These are phyloP conservation scores for Trypanosoma mega DNA, from an alignment of 208 protist species.

Conservation along the genomic window DNA sequence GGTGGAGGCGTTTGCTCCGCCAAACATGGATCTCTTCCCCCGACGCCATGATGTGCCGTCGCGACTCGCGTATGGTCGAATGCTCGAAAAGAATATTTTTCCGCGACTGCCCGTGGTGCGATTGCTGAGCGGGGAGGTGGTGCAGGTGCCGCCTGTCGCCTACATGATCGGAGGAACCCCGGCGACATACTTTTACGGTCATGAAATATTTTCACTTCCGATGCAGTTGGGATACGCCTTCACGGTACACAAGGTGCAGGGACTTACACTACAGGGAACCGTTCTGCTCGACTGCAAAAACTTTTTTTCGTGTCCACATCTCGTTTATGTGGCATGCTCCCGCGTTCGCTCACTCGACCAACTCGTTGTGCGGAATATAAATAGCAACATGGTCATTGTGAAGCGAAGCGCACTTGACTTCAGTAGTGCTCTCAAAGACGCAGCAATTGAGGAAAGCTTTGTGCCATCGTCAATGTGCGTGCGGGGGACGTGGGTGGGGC, in stretches of 20 bases:
- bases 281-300: slow-evolving; percentile 85
- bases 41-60: slow-evolving; percentile 28
- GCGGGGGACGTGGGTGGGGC: slow-evolving; percentile 18
- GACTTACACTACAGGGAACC: slow-evolving; percentile 76
- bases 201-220: slow-evolving; percentile 74
- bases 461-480: slow-evolving; percentile 6
- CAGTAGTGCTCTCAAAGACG: slow-evolving; percentile 34
- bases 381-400: slow-evolving; percentile 77
- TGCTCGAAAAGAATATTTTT: slow-evolving; percentile 41
- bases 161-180: slow-evolving; percentile 63
- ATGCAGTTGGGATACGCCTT: slow-evolving; percentile 90
- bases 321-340: slow-evolving; percentile 90
- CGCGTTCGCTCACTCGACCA: slow-evolving; percentile 79
- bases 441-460: slow-evolving; percentile 14
- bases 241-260: slow-evolving; percentile 93
- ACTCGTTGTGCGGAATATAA: slow-evolving; percentile 77
- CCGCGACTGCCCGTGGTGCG: slow-evolving; percentile 76
- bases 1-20: slow-evolving; percentile 80
- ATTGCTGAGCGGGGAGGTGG: slow-evolving; percentile 66
- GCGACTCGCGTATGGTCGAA: slow-evolving; percentile 26
- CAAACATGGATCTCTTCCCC: slow-evolving; percentile 70
- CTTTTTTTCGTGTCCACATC: slow-evolving; percentile 88
- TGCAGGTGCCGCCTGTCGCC: slow-evolving; percentile 76
- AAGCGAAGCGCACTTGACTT: slow-evolving; percentile 71
- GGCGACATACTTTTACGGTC: slow-evolving; percentile 80